A percentile compares a stretch with the other conserved stretches of the same genome.
Conservation (phyloP, 768 basidiomycete genomes). For the Gymnopilus dilepis region DNA sequence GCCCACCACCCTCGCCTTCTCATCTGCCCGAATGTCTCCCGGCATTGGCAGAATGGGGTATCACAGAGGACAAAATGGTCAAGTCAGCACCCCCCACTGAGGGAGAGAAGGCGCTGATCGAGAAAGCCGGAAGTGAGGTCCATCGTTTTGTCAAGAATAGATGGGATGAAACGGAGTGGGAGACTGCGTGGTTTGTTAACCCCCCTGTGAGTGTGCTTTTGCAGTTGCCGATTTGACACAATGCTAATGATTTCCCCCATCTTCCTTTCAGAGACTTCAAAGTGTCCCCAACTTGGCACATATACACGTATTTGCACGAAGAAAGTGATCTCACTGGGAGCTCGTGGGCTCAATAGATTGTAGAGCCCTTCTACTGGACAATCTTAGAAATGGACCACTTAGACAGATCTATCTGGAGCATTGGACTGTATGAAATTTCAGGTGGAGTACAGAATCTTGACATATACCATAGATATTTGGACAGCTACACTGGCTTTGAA, state of each 20-base stretch:
- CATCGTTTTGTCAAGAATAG: slow-evolving; percentile 63
- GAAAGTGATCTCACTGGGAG: slow-evolving; percentile 11
- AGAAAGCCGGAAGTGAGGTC: slow-evolving; percentile 60
- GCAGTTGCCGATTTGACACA: neutral
- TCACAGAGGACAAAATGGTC: slow-evolving; percentile 66
- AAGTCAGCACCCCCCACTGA: slow-evolving; percentile 53
- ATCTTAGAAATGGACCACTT: too few species aligned
- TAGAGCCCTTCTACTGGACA: too few species aligned
- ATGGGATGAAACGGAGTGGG: slow-evolving; percentile 81
- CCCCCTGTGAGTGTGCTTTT: slow-evolving; percentile 64
- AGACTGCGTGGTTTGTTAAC: slow-evolving; percentile 92
- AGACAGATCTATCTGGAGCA: too few species aligned
- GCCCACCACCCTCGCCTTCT: slow-evolving; percentile 65
- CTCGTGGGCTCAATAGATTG: too few species aligned
- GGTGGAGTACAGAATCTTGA: too few species aligned
- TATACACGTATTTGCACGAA: slow-evolving; percentile 84
- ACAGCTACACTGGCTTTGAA: too few species aligned
- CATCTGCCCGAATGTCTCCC: slow-evolving; percentile 61
- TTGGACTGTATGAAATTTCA: too few species aligned
- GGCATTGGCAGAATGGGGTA: slow-evolving; percentile 71
- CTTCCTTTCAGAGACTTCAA: slow-evolving; percentile 70
- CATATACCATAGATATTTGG: too few species aligned
- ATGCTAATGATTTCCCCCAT: slow-evolving; percentile 11
- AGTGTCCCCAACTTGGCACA: slow-evolving; percentile 84
- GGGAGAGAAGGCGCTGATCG: slow-evolving; percentile 58